Conservation (phyloP, 2,329 filamentous ascomycete genomes). For the Teratosphaeria viscida region DNA sequence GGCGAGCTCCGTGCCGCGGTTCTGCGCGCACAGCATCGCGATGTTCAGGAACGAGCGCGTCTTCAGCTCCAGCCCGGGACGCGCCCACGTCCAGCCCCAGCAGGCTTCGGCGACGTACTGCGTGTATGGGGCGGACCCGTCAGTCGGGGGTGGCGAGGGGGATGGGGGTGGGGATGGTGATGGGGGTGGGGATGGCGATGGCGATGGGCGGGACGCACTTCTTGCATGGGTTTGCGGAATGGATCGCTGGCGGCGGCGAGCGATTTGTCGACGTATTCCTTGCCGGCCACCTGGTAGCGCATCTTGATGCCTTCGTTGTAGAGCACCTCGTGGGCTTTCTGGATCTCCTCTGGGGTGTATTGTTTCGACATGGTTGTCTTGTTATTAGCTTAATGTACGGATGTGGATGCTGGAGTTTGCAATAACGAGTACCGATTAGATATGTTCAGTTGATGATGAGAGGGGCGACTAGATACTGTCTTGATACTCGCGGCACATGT, state of each 20-base stretch:
- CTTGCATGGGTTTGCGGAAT: conserved; percentile 52
- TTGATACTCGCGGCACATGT: neutral
- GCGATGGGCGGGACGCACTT: conserved; percentile 29
- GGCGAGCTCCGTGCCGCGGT: conserved; percentile 48
- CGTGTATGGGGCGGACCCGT: neutral
- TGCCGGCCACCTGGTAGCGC: conserved; percentile 50
- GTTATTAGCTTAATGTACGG: neutral
- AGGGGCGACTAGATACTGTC: too few relatives aligned
- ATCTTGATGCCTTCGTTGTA: conserved; percentile 53
- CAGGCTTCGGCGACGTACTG: conserved; percentile 48
- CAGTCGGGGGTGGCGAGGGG: neutral
- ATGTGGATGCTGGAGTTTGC: neutral
- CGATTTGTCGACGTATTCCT: conserved; percentile 49
- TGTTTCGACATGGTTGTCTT: conserved; percentile 1
- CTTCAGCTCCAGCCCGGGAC: conserved; percentile 51
- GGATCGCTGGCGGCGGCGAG: conserved; percentile 46
- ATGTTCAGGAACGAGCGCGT: conserved; percentile 54
- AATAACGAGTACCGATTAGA: neutral
- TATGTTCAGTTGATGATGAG: too few relatives aligned
- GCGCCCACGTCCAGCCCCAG: conserved; percentile 55
- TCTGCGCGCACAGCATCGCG: conserved; percentile 53
- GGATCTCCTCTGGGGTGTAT: conserved; percentile 19
- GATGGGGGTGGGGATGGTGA: neutral
- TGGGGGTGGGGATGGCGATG: neutral
- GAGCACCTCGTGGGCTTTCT: conserved; percentile 41